Conservation (phyloP, 2,329 filamentous ascomycete genomes). For the Didymella glomerata region DNA sequence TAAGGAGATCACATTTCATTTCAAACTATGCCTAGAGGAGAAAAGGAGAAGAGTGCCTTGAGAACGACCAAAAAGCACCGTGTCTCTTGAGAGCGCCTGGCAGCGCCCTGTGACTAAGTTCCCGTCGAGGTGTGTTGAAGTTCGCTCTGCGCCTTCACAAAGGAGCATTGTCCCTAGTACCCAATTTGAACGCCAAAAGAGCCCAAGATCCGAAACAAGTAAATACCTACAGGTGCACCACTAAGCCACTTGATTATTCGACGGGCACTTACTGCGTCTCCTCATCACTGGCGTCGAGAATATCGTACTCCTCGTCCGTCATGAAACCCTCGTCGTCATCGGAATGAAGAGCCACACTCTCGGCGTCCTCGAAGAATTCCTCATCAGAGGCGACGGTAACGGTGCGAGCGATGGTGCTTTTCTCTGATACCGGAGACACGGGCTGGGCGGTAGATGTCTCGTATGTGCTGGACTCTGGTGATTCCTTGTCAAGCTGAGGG, state of each 20-base stretch:
- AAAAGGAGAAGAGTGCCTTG: slow-evolving; percentile 26
- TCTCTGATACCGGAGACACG: slow-evolving; percentile 36
- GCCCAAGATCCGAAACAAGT: slow-evolving; percentile 5
- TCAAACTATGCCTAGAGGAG: slow-evolving; percentile 33
- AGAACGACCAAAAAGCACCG: slow-evolving; percentile 14
- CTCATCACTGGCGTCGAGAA: slow-evolving; percentile 92
- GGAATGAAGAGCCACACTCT: slow-evolving; percentile 61
- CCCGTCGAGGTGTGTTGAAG: slow-evolving; percentile 27
- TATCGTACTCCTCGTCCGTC: slow-evolving; percentile 98
- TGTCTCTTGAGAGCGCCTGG: slow-evolving; percentile 22
- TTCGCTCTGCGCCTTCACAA: slow-evolving; percentile 25
- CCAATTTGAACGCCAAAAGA: slow-evolving; percentile 25
- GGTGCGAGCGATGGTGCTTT: slow-evolving; percentile 43
- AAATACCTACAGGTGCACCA: slow-evolving; percentile 9
- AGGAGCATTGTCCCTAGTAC: slow-evolving; percentile 34
- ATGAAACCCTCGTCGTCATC: slow-evolving; percentile 82
- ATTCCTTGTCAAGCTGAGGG: slow-evolving; percentile 95
- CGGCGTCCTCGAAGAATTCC: slow-evolving; percentile 67
- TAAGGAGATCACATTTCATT: slow-evolving; percentile 27
- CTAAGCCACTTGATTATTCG: background rate
- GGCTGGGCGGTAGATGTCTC: slow-evolving; percentile 54
- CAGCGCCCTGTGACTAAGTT: slow-evolving; percentile 22
- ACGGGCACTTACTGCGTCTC: slow-evolving; percentile 58
- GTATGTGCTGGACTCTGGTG: slow-evolving; percentile 81
- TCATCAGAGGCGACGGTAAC: slow-evolving; percentile 54